Base-by-base conservation (phyloP, 1,284 basidiomycete genomes). In the Cutaneotrichosporon daszewskae region DNA sequence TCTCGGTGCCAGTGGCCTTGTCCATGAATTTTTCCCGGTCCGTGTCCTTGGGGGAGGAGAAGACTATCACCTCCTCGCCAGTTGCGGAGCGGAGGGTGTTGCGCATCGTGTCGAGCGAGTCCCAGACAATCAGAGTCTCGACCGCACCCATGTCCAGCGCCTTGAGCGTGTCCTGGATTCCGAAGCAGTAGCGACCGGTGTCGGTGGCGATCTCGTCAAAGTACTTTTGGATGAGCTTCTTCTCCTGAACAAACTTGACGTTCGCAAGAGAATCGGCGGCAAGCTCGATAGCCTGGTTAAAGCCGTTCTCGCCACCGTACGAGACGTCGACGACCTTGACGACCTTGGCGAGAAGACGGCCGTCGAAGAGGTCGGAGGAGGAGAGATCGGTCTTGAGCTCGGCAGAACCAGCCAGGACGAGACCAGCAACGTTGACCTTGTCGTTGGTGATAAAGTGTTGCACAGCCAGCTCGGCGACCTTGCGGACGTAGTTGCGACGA, bases 161-260 rank as follows among this genome's bases (percentile, higher is more conserved):
- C 70, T 95, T 96, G 60, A 99, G 80, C 1, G 95, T 98, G 69
- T 99, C 95, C 14, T 88, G 87, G 52, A 99, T 80, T 73, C 94
- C 95, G 68, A 96, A 99, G 75, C 94, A 97, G 77, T 96, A 98
- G 72, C 87, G 90, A 63, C 84, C 89, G 17, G 90, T 94, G 68
- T 99, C 94, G 69, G 89, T 87, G 53, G 91, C 94, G 73, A 99
- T 99, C 75, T 99, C 95, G 68, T 98, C 94, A 72, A 99, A 97
- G 77, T 97, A 98, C 69, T 82, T 89, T 68, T 97, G 92, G 59
- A 96, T 95, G 33, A 96, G 81, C 69, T 78, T 85, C 79, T 98
- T 98, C 78, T 99, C 94, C 72, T 98, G 94, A 14, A 99, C 91
- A 59, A 99, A 98, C 71, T 98, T 98, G 77, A 99, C 95, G 69